Base-by-base conservation (phyloP, 768 basidiomycete species). In the Termitomyces sp. region DNA sequence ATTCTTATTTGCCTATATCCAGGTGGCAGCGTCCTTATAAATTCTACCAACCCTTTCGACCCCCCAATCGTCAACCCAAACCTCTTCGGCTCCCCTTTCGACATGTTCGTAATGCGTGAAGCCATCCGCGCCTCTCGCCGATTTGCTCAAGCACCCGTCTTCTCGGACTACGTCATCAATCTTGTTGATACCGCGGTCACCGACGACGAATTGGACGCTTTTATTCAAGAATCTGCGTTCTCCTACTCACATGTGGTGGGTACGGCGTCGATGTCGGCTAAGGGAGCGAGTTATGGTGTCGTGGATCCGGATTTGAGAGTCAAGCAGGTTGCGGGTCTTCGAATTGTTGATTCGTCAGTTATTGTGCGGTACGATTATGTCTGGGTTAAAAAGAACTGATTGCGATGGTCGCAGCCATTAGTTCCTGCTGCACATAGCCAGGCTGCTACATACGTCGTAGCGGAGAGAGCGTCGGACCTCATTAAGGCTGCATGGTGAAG, bases 41-140 rank as follows among this genome's bases (percentile, higher is more conserved):
- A 64, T 45, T 76, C 77, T 12, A 72, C 62, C 16, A 65, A 73
- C 58, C 69, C 77, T 15, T 81, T 81, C 65, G 70, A 69, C 46
- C 51, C 62, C 20, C 80, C 81, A 1, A 43, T 63, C n/a, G 75
- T 83, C 64, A 73, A 83, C 60, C 78, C 79, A 2, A 73, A 75
- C 56, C 77, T 82, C 67, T 68, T 77, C 33, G 59, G 43, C 31
- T 64, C 66, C 11, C 51, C 56, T 2, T 63, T 66, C 50, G 71
- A 71, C 56, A 48, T 66, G 36, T 54, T 60, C 29, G 59, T 58
- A 32, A 66, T 72, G 66, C 59, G 60, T 4, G 58, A 64, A 49
- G 68, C 64, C 13, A 63, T 73, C 52, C 62, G 64, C 36, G 49
- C 61, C 9, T 59, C 57, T 9, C 57, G 59, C 11, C 60, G 60